Evolutionary conservation across 768 basidiomycete species (phyloP).

Genomic region (Mycena kentingensis): DNA sequence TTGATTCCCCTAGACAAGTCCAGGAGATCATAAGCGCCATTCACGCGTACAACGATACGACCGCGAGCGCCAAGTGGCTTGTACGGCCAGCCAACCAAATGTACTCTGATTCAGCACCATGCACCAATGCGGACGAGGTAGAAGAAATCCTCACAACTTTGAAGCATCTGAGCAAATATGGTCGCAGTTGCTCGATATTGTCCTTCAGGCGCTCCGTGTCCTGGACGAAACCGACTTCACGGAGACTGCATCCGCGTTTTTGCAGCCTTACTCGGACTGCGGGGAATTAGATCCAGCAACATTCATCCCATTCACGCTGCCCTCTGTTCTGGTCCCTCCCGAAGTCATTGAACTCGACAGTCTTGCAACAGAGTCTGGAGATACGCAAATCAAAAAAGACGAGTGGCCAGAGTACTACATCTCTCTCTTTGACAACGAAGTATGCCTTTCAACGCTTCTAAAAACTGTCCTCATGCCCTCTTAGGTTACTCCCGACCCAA

Average conservation of each 20-base stretch:
- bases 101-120: conserved; percentile 42
- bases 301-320: conserved; percentile 63
- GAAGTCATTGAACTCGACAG: conserved; percentile 83
- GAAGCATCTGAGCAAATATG: conserved; percentile 4
- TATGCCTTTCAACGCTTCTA: conserved; percentile 1
- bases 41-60: conserved; percentile 68
- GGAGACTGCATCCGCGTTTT: conserved; percentile 56
- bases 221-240: conserved; percentile 65
- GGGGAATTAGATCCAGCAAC: conserved; percentile 41
- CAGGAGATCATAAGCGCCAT: conserved; percentile 72
- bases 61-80: conserved; percentile 57
- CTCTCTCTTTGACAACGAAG: conserved; percentile 64
- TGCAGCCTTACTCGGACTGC: conserved; percentile 64
- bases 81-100: conserved; percentile 63
- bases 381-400: conserved; percentile 74
- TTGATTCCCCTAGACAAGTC: conserved; percentile 58
- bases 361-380: conserved; percentile 66
- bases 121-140: conserved; percentile 68
- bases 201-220: conserved; percentile 60
- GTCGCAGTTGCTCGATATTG: conserved; percentile 70
- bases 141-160: conserved; percentile 5
- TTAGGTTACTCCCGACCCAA: conserved; percentile 77
- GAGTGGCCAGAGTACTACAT: conserved; percentile 80
- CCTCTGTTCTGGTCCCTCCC: conserved; percentile 82
- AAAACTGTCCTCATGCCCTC: conserved; percentile 2